A percentile compares a stretch with the other conserved stretches of the same genome.
These are phyloP conservation scores for Hygrocybe punicea DNA, from an alignment of 768 basidiomycete genomes.

Conservation along the genomic window DNA sequence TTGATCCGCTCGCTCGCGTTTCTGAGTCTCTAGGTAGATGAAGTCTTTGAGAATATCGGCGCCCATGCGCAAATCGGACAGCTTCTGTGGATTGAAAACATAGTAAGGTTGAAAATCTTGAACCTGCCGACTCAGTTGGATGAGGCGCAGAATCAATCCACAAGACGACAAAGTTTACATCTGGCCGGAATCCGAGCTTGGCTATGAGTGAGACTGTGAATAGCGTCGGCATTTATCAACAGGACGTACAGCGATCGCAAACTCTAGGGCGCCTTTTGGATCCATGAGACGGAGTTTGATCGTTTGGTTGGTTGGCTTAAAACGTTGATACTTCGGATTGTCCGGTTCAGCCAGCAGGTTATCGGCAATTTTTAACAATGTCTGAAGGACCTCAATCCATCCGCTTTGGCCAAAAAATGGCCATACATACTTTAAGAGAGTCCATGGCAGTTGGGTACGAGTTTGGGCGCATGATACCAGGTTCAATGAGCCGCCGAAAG, in stretches of 20 bases:
- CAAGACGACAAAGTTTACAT: conserved; percentile 39
- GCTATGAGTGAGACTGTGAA: conserved; percentile 9
- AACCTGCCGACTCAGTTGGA: conserved; percentile 42
- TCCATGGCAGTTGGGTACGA: conserved; percentile 54
- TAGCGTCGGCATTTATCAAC: not conserved
- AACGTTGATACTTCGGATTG: conserved; percentile 66
- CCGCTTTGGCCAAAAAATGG: conserved; percentile 15
- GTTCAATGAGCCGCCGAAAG: conserved; percentile 75
- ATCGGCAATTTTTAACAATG: conserved; percentile 61
- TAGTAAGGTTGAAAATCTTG: conserved; percentile 72
- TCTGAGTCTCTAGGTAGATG: conserved; percentile 49
- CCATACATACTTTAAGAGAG: conserved; percentile 57
- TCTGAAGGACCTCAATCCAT: conserved; percentile 41
- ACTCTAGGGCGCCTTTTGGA: conserved; percentile 73
- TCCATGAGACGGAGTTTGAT: conserved; percentile 69
- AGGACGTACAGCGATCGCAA: conserved; percentile 66
- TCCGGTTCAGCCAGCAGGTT: conserved; percentile 72
- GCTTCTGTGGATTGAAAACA: conserved; percentile 50
- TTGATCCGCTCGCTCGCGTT: conserved; percentile 46
- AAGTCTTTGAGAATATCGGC: conserved; percentile 62
- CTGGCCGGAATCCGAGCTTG: conserved; percentile 71
- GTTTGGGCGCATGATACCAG: conserved; percentile 73
- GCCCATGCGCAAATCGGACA: conserved; percentile 60
- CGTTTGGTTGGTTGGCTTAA: conserved; percentile 70
- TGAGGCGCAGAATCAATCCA: conserved; percentile 8